A percentile compares a stretch with the other conserved stretches of the same genome.
Conservation (phyloP, 2,329 filamentous ascomycete species). For the Fragosphaeria purpurea region DNA sequence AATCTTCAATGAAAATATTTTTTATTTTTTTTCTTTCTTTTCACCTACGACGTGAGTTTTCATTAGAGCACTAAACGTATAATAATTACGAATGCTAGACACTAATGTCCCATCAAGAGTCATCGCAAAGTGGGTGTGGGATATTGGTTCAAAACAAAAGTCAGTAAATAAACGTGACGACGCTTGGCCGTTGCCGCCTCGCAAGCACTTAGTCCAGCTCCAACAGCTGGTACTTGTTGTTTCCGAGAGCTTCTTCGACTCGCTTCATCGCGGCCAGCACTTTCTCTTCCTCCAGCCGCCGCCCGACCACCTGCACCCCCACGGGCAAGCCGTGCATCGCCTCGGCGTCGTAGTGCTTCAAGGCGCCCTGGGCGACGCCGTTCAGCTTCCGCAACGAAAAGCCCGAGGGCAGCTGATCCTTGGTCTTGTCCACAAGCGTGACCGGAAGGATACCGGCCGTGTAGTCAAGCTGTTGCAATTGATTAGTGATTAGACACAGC, state of each 20-base stretch:
- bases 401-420: conserved; percentile 53
- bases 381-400: conserved; percentile 60
- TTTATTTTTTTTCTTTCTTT: too few species aligned
- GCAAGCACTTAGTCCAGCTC: conserved; percentile 30
- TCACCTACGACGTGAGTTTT: too few species aligned
- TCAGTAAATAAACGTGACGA: too few species aligned
- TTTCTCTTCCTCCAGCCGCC: conserved; percentile 77
- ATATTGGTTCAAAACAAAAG: too few species aligned
- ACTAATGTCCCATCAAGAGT: too few species aligned
- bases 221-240: conserved; percentile 42
- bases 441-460: conserved; percentile 73
- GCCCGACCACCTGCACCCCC: conserved; percentile 72
- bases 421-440: conserved; percentile 64
- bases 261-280: conserved; percentile 71
- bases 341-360: conserved; percentile 71
- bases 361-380: conserved; percentile 70
- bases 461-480: conserved; percentile 61
- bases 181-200: too few species aligned
- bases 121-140: too few species aligned
- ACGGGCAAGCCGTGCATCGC: conserved; percentile 85
- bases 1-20: too few species aligned
- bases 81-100: not conserved
- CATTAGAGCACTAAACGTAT: not conserved
- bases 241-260: conserved; percentile 62
- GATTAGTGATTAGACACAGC: not conserved